Base-by-base conservation (phyloP, 805 yeast genomes). In the Martiniozyma abietophila region DNA sequence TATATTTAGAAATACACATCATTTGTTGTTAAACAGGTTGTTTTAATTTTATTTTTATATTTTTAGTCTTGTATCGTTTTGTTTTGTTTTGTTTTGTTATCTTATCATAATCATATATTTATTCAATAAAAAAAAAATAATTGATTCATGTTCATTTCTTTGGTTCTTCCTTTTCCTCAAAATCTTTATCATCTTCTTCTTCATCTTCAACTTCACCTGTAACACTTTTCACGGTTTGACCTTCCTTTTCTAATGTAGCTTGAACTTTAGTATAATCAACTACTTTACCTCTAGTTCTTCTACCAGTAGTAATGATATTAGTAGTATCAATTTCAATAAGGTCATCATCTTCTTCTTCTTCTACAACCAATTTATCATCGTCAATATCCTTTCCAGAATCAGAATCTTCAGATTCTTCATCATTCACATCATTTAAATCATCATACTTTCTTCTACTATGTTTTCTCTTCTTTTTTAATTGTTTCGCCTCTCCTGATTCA, bases 261-360 rank as follows among this genome's bases (percentile, higher is more conserved):
- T 85, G 82, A 11, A 94, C 85, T 59, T 82, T 79, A 38, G 74
- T 66, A 56, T 80, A 86, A 59, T 86, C 96, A 47, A 88, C 80
- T 14, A 79, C 80, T 51, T 77, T 80, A 11, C 96, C 94, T 46
- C 96, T 73, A 6, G 96, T 86, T 65, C 96, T 81, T 59, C 94
- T 70, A 10, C 94, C 92, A 12, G 74, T 61, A n/a, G 80, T 68
- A 44, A 85, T 85, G 53, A 86, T 85, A 59, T 86, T 88, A 25
- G 85, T 63, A 25, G 80, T 66, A 51, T 83, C 94, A 45, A 86
- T 82, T 58, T 80, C 94, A 23, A 69, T 67, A 44, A 84, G 64
- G 48, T 80, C 89, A 47, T 82, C 94, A 23, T 81, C 92, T 17
- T 75, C 86, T 15, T 67, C 76, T 11, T 75, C 83, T 15, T 73